A percentile compares a stretch with the other conserved stretches of the same genome.
Conservation (phyloP, 768 basidiomycete genomes). For the Asterophora parasitica region DNA sequence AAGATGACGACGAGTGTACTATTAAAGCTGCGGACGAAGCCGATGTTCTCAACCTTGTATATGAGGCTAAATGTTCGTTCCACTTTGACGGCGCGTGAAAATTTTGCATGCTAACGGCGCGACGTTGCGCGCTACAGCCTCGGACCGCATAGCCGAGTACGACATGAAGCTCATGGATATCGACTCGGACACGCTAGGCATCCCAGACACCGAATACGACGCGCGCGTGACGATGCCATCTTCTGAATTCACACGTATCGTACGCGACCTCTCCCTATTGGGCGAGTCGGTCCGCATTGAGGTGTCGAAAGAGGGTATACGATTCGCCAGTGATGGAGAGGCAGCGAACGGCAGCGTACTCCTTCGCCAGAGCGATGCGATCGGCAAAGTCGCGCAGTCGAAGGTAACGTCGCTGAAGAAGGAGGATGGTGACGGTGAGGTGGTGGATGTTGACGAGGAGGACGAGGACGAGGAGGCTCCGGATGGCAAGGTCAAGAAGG, state of each 20-base stretch:
- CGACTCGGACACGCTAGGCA: conserved; percentile 89
- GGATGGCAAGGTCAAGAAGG: conserved; percentile 38
- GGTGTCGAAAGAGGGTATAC: conserved; percentile 91
- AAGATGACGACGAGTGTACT: conserved; percentile 89
- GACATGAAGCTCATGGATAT: conserved; percentile 99
- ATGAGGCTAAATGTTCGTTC: conserved; percentile 81
- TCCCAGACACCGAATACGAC: conserved; percentile 97
- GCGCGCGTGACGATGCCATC: conserved; percentile 86
- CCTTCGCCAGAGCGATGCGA: conserved; percentile 65
- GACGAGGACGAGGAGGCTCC: conserved; percentile 46
- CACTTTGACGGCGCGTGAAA: conserved; percentile 2
- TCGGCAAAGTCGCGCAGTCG: conserved; percentile 38
- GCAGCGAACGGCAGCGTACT: conserved; percentile 87
- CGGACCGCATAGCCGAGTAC: conserved; percentile 94
- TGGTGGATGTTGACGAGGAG: conserved; percentile 42
- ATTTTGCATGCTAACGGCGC: conserved; percentile 8
- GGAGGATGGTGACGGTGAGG: conserved; percentile 41
- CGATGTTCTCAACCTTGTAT: conserved; percentile 82
- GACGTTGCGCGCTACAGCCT: conserved; percentile 42
- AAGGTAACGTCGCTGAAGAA: conserved; percentile 31
- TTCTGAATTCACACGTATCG: conserved; percentile 85
- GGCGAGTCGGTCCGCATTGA: conserved; percentile 96
- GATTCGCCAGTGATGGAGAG: conserved; percentile 92
- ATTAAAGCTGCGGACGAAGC: conserved; percentile 90
- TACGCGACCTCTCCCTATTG: conserved; percentile 82